Conservation (phyloP, 2,329 filamentous ascomycete genomes). For the Scedosporium apiospermum region DNA sequence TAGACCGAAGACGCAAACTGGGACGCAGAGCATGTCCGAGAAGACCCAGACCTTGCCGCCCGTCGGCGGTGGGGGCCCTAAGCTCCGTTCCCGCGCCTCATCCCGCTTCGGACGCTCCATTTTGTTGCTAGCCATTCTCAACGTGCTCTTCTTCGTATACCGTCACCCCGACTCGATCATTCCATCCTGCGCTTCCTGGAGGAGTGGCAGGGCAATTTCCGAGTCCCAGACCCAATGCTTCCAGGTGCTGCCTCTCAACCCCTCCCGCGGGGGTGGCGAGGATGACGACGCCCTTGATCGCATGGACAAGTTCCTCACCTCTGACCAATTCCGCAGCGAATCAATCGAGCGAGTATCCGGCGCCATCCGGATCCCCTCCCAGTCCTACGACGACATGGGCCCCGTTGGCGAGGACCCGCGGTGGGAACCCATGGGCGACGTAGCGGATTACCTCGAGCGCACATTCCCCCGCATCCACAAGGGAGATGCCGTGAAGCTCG, state of each 20-base stretch:
- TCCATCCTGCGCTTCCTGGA: neutral
- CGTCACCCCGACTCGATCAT: neutral
- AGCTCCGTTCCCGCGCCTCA: neutral
- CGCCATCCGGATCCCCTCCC: slow-evolving; percentile 43
- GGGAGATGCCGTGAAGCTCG: slow-evolving; percentile 33
- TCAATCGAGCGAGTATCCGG: slow-evolving; percentile 27
- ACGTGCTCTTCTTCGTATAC: neutral
- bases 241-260: slow-evolving; percentile 23
- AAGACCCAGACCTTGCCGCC: neutral
- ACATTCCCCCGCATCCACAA: slow-evolving; percentile 43
- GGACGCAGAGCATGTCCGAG: neutral
- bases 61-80: neutral
- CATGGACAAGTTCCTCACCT: slow-evolving; percentile 22
- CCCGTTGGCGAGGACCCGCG: slow-evolving; percentile 43
- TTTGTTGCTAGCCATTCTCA: neutral
- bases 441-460: slow-evolving; percentile 38
- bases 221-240: slow-evolving; percentile 13
- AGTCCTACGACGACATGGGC: slow-evolving; percentile 46
- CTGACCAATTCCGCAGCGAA: slow-evolving; percentile 21
- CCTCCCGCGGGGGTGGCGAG: slow-evolving; percentile 13
- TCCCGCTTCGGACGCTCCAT: neutral
- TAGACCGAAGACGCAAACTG: too few relatives aligned
- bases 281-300: slow-evolving; percentile 13
- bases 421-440: slow-evolving; percentile 48
- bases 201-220: neutral